Base-by-base conservation (phyloP, 169 alveolate species). In the Cryptosporidium parvum region DNA sequence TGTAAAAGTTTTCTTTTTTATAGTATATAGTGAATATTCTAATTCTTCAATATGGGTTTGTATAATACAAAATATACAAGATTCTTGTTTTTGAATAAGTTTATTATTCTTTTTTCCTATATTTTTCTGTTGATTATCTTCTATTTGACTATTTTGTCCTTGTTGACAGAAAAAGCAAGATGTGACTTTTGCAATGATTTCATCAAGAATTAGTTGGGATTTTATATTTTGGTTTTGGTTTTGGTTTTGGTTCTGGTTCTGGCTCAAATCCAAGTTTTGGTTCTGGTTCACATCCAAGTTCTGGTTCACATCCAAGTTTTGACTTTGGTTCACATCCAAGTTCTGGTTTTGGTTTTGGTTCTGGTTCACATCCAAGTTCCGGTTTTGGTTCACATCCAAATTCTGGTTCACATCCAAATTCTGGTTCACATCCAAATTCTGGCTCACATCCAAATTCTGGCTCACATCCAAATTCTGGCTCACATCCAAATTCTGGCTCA, bases 1-100 rank as follows among this genome's bases (percentile, higher is more conserved):
- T 21, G 69, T 18, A 12, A 31, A 26, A 8, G n/a, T 16, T 45
- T 62, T 80, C 42, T 48, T 59, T 14, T 80, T 80, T 7, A 80
- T 62, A 2, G 89, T 80, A 39, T 80, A 80, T 42, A 80, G 44
- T 33, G 61, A 80, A 42, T 62, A 45, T 51, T 80, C 89, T 10
- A 62, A 29, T n/a, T 37, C 44, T 42, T 80, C 89, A 39, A 80
- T 45, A 48, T 80, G 52, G n/a, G 1, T 44, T 48, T 80, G 89
- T 26, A 80, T 62, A 1, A 14, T 8, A 23, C 89, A 80, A 42
- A 80, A 48, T 10, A 21, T 10, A 35, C 89, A 80, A 26, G 29
- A 37, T n/a, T 70, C 85, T 10, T 14, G 51, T 23, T 21, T 70
- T 44, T 69, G 31, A 44, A 12, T 9, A 23, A 26, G 26, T 26